phyloP scores from a whole-genome alignment of 2,329 filamentous ascomycete species.

The Ceratocystis variospora region DNA sequence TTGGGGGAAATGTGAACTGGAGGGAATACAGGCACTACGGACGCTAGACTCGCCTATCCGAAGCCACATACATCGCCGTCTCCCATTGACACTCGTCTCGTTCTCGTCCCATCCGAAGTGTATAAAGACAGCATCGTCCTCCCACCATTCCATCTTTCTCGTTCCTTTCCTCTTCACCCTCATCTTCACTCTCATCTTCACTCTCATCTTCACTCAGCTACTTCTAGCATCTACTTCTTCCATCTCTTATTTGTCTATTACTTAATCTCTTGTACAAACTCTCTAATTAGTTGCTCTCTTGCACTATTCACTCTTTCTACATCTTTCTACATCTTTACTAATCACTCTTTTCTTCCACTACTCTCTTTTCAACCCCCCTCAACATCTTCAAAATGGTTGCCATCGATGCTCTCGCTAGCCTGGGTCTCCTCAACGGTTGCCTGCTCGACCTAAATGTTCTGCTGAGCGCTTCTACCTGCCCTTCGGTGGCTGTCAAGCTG shows the following conservation, averaged over 20 bases:
- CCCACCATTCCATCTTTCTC: background rate
- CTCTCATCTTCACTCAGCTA: conserved; percentile 12
- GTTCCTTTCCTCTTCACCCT: conserved; percentile 18
- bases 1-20: background rate
- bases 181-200: conserved; percentile 16
- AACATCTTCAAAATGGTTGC: conserved; percentile 18
- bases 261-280: background rate
- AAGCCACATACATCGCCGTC: background rate
- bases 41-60: background rate
- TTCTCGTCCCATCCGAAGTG: background rate
- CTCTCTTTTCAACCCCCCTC: background rate
- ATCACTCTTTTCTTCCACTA: background rate
- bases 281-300: background rate
- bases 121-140: conserved; percentile 14
- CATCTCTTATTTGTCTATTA: background rate
- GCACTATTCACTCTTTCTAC: background rate
- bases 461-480: conserved; percentile 8
- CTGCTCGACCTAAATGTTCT: conserved; percentile 12
- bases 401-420: conserved; percentile 8
- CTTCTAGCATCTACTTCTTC: conserved; percentile 9
- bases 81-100: background rate
- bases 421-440: conserved; percentile 17
- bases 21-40: background rate
- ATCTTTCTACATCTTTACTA: background rate
- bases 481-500: background rate